Base-by-base conservation (phyloP, 2,329 filamentous ascomycete species). In the Colletotrichum scovillei region DNA sequence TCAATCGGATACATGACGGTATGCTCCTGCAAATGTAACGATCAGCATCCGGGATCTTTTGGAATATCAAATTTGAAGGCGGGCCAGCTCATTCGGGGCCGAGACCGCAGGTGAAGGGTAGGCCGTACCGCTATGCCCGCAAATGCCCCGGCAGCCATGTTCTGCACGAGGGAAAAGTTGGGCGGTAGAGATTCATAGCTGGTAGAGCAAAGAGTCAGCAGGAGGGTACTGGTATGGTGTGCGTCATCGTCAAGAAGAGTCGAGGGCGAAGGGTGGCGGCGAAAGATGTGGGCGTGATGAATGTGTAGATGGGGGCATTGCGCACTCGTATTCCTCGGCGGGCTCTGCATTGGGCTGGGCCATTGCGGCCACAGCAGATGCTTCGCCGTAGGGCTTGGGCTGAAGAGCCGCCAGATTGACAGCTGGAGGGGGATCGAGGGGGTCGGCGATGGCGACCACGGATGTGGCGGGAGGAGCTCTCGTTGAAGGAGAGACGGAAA, bases 1-100 rank as follows among this genome's bases (percentile, higher is more conserved):
- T 99, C 97, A 81, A 99, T 94, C 24, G 97, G 97, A 82, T 99
- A 99, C 97, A 99, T 98, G 79, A 98, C 95, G 73, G 96, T 97
- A 84, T 98, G 96, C 86, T 98, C 96, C 95, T 98, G 78, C 64
- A 26, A n/a, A 32, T 46, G 26, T 30, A 30, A 46, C 30, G 66
- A 66, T 78, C 74, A 78, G 76, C 76, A 74, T 53, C 28, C 46
- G 8, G 24, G 30, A 14, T 16, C 16, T 11, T 16, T n/a, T 35
- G 28, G 22, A 52, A 38, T n/a, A 26, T 24, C 6, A 35, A 5
- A 19, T 2, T 58, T 12, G 9, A 42, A 46, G 26, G 38, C 42
- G 42, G 19, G 42, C 42, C 42, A 49, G 42, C 56, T 42, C 55
- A 63, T 32, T 8, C 26, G n/a, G 56, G 11, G 24, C 32, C 26